phyloP scores from a whole-genome alignment of 177 flowering plant species.

The Telopea speciosissima region DNA sequence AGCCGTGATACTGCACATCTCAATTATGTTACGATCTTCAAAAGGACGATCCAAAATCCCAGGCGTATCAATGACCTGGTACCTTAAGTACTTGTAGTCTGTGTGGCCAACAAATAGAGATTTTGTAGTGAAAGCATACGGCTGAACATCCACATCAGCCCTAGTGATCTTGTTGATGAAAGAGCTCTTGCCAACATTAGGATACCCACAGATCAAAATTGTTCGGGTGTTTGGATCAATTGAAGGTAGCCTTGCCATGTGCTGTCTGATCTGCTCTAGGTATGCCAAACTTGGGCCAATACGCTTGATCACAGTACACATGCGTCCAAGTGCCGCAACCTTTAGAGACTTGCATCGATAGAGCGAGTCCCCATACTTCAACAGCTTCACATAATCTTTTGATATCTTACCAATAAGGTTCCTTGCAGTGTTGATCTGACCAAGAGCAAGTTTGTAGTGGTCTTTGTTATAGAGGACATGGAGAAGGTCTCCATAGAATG shows the following conservation, averaged over 20 bases:
- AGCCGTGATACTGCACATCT: slow-evolving; percentile 95
- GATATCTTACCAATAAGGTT: slow-evolving; percentile 52
- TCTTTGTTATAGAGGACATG: slow-evolving; percentile 73
- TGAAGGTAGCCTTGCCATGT: slow-evolving; percentile 71
- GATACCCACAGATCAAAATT: slow-evolving; percentile 39
- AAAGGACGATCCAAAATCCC: slow-evolving; percentile 82
- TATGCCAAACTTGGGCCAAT: slow-evolving; percentile 59
- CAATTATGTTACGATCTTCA: slow-evolving; percentile 86
- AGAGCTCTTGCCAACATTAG: slow-evolving; percentile 69
- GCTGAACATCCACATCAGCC: slow-evolving; percentile 78
- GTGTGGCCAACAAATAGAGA: slow-evolving; percentile 74
- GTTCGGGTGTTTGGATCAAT: slow-evolving; percentile 72
- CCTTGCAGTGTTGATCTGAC: slow-evolving; percentile 61
- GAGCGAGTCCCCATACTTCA: slow-evolving; percentile 67
- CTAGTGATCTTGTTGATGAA: slow-evolving; percentile 66
- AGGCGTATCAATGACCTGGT: slow-evolving; percentile 72
- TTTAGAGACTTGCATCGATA: slow-evolving; percentile 63
- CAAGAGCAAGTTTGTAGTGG: slow-evolving; percentile 71
- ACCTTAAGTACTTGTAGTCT: slow-evolving; percentile 57
- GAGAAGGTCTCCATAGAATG: slow-evolving; percentile 62
- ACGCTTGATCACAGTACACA: slow-evolving; percentile 63
- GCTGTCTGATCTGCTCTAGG: slow-evolving; percentile 65
- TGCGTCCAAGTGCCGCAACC: slow-evolving; percentile 68
- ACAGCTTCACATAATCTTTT: slow-evolving; percentile 54
- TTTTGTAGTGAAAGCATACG: slow-evolving; percentile 71